Evolutionary conservation across 441 rosid genomes (phyloP).

Genomic region (Lepidium campestre): DNA sequence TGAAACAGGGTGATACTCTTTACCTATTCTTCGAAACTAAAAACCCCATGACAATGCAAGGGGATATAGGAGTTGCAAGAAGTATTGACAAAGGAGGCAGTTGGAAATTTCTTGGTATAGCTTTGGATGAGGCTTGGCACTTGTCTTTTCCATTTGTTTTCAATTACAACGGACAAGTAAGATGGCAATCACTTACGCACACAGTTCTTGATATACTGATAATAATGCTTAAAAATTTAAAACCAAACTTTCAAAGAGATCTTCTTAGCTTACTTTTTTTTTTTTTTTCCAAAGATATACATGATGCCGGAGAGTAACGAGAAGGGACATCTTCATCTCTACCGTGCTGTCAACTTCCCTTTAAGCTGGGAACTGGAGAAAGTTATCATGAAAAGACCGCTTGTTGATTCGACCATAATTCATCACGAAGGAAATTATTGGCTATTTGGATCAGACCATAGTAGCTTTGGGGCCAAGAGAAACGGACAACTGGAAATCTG

Average conservation of each 20-base stretch:
- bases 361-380: conserved; percentile 71
- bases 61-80: conserved; percentile 87
- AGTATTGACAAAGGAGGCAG: conserved; percentile 84
- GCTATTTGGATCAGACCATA: conserved; percentile 89
- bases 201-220: background rate
- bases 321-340: conserved; percentile 70
- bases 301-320: conserved; percentile 90
- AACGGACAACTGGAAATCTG: conserved; percentile 88
- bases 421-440: conserved; percentile 59
- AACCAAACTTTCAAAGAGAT: background rate
- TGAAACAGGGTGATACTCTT: conserved; percentile 56
- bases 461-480: conserved; percentile 51
- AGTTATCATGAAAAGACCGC: conserved; percentile 64
- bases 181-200: conserved; percentile 11
- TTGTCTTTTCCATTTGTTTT: conserved; percentile 90
- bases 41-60: conserved; percentile 77
- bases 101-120: conserved; percentile 88
- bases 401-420: conserved; percentile 64
- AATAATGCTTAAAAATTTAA: background rate
- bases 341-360: conserved; percentile 76
- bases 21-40: conserved; percentile 84
- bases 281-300: conserved; percentile 46
- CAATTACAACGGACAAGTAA: conserved; percentile 67
- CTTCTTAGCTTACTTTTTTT: background rate
- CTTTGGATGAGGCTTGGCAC: conserved; percentile 95